A percentile compares a stretch with the other conserved stretches of the same genome.
Conservation (phyloP, 805 yeast genomes). For the Candida easanensis region DNA sequence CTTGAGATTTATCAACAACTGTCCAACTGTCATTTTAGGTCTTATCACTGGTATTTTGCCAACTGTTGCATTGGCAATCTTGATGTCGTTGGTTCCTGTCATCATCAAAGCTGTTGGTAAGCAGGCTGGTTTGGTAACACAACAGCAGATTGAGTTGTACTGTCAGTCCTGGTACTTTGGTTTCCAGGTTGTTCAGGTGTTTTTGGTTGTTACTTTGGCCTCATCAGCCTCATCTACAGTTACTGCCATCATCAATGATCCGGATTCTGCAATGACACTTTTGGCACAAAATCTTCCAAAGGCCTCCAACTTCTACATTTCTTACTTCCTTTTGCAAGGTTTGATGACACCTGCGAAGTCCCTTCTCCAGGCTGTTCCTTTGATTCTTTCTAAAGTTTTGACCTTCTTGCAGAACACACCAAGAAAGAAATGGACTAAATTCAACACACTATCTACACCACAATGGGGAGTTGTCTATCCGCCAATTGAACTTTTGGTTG, state of each 20-base stretch:
- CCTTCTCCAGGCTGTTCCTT: conserved; percentile 69
- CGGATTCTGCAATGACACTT: conserved; percentile 67
- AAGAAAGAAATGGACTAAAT: conserved; percentile 85
- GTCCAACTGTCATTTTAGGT: conserved; percentile 74
- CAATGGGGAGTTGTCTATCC: conserved; percentile 87
- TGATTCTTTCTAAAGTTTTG: conserved; percentile 68
- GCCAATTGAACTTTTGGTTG: conserved; percentile 66
- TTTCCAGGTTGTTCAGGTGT: conserved; percentile 87
- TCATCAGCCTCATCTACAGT: conserved; percentile 81
- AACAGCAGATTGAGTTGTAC: conserved; percentile 71
- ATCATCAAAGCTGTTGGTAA: conserved; percentile 76
- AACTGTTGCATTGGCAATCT: conserved; percentile 69
- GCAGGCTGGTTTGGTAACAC: conserved; percentile 66
- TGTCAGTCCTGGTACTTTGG: conserved; percentile 89
- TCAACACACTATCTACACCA: conserved; percentile 58
- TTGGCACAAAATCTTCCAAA: conserved; percentile 79
- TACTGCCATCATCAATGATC: conserved; percentile 62
- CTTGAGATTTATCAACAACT: conserved; percentile 68
- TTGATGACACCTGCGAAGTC: conserved; percentile 73
- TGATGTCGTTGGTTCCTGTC: conserved; percentile 86
- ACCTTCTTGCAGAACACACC: conserved; percentile 86
- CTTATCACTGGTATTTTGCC: conserved; percentile 87
- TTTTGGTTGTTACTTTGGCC: conserved; percentile 77
- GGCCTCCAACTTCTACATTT: conserved; percentile 86
- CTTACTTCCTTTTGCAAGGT: conserved; percentile 80